Conservation (phyloP, 192 early-diverging fungal species). For the Backusella parvicylindrica region DNA sequence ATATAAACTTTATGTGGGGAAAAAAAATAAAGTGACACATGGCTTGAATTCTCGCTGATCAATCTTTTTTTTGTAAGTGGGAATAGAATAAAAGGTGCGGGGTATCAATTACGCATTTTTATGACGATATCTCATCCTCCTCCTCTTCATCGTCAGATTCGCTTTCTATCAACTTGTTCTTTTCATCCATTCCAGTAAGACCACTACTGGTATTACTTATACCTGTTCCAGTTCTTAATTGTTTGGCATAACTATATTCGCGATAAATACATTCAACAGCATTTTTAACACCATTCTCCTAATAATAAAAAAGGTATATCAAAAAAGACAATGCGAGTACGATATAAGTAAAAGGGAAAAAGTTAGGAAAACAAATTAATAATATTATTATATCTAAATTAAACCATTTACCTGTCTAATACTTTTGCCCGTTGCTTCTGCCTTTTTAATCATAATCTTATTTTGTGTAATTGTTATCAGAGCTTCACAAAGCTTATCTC, state of each 20-base stretch:
- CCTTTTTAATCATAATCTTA: slow-evolving; percentile 46
- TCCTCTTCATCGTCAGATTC: background rate
- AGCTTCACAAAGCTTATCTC: slow-evolving; percentile 45
- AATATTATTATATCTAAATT: background rate
- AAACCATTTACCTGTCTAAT: slow-evolving; percentile 36
- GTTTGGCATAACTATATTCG: slow-evolving; percentile 48
- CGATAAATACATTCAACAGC: slow-evolving; percentile 60
- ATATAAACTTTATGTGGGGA: background rate
- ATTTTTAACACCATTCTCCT: slow-evolving; percentile 54
- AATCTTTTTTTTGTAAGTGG: slow-evolving; percentile 5
- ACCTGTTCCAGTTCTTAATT: background rate
- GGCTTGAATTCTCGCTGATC: slow-evolving; percentile 1
- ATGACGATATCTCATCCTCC: background rate
- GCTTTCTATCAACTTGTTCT: background rate
- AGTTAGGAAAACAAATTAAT: background rate
- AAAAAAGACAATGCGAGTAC: background rate
- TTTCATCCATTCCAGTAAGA: background rate
- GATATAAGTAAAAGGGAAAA: background rate
- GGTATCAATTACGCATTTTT: background rate
- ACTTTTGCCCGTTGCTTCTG: slow-evolving; percentile 41
- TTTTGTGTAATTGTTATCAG: slow-evolving; percentile 50
- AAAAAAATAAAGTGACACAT: background rate
- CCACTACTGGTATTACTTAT: background rate
- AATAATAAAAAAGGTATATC: background rate
- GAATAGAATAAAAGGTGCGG: background rate